Base-by-base conservation (phyloP, 768 basidiomycete species). In the Auricularia sp. region DNA sequence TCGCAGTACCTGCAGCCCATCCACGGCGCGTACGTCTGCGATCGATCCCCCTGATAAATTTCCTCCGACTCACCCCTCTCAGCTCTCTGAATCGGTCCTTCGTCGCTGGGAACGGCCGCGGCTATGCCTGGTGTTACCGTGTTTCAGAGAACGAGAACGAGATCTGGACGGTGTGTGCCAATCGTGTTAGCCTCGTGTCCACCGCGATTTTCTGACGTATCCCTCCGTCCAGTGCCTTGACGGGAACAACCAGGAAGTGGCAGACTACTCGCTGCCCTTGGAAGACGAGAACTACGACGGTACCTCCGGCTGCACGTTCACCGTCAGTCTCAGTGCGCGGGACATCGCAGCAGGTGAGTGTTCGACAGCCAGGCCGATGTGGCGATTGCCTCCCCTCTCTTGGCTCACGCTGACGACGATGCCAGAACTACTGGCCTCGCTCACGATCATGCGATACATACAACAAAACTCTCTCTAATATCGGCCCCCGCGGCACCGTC, bases 361-460 rank as follows among this genome's bases (percentile, higher is more conserved):
- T 29, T 29, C 0, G 29, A 29, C 34, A 14, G 6, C 34, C 23
- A n/a, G 18, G 47, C 47, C 6, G 5, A 23, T 36, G 8, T 8
- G 39, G 8, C 7, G 8, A 42, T 42, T 14, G 8, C 39, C 12
- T 14, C 8, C 16, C 56, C 56, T 33, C 23, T 18, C 6, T 21
- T 23, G 11, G 6, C 34, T 34, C 56, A 14, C 23, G 34, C 23
- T 33, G 16, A 23, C 29, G 11, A 6, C 6, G 23, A 4, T 29
- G 23, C 33, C 56, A 59, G 56, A 59, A 23, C 56, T 59, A 1
- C 56, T 59, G 29, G 34, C 34, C 16, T 59, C 56, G 16, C 23
- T 59, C 8, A 59, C 56, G 56, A 59, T 59, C 56, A 59, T 59
- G 56, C 56, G 56, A 14, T 59, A 33, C 56, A 59, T 59, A 12